Conservation (phyloP, 2,329 filamentous ascomycete genomes). For the Cladosporium sp. region DNA sequence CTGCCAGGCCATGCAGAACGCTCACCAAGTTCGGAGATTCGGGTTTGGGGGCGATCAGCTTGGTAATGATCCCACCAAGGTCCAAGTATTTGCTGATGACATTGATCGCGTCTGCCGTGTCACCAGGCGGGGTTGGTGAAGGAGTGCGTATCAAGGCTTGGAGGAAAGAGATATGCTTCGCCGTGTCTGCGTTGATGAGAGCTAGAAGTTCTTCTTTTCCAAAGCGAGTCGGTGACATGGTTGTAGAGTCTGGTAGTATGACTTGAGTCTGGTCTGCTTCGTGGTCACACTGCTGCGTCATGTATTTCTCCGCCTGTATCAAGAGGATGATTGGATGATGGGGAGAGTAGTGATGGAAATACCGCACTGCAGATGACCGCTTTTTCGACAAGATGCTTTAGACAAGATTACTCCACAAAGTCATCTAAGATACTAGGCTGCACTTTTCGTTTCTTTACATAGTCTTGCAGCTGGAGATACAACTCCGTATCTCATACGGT, state of each 20-base stretch:
- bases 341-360: not conserved
- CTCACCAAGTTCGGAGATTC: conserved; percentile 40
- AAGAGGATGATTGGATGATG: too few relatives aligned
- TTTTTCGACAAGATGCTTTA: not conserved
- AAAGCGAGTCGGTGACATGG: not conserved
- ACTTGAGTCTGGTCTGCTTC: too few relatives aligned
- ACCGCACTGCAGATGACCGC: not conserved
- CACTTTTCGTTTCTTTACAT: not conserved
- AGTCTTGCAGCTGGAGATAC: not conserved
- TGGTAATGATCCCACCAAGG: conserved; percentile 25
- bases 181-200: conserved; percentile 30
- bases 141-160: conserved; percentile 39
- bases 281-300: too few relatives aligned
- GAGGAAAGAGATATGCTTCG: conserved; percentile 34
- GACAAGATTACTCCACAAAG: not conserved
- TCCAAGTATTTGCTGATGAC: conserved; percentile 37
- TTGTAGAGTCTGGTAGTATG: not conserved
- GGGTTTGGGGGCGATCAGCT: conserved; percentile 35
- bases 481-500: not conserved
- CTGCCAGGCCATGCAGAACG: conserved; percentile 29
- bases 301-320: too few relatives aligned
- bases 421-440: not conserved
- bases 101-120: conserved; percentile 38
- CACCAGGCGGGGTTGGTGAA: conserved; percentile 43
- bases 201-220: conserved; percentile 28